phyloP scores from a whole-genome alignment of 257 asterid genomes.

The Solanum sejunctum region DNA sequence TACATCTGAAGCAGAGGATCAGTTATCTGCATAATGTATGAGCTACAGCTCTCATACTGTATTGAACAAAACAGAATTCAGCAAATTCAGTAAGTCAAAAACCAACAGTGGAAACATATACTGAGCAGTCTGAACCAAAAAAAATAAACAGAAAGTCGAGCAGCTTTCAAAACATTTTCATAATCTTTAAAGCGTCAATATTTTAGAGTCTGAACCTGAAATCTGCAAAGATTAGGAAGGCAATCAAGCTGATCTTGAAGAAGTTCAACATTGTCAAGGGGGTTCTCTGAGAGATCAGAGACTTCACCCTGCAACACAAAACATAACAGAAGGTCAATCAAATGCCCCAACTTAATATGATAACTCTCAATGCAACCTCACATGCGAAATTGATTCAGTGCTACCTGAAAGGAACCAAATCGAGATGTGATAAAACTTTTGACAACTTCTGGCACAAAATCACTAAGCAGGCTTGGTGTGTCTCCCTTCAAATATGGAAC shows the following conservation, averaged over 20 bases:
- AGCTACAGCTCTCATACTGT: constrained; percentile 93
- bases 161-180: not conserved
- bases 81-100: not conserved
- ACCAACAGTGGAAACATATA: not conserved
- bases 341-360: not conserved
- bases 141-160: not conserved
- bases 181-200: not conserved
- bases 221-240: constrained; percentile 87
- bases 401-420: constrained; percentile 92
- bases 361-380: not conserved
- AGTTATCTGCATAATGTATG: constrained; percentile 66
- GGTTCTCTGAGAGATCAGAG: constrained; percentile 81
- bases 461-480: constrained; percentile 92
- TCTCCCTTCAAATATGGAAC: constrained; percentile 95
- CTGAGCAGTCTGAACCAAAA: not conserved
- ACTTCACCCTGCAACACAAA: constrained; percentile 46
- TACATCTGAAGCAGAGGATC: constrained; percentile 87
- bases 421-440: constrained; percentile 94
- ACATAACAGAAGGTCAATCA: not conserved
- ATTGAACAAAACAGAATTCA: constrained; percentile 11
- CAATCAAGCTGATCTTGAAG: constrained; percentile 97
- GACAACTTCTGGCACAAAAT: constrained; percentile 85
- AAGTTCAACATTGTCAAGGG: constrained; percentile 92
- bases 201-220: constrained; percentile 45
- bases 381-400: not conserved